Percentiles rank a stretch among this genome's conserved stretches.
These are phyloP conservation scores for Nicotiana undulata DNA, from an alignment of 257 asterid species.

Conservation along the genomic window DNA sequence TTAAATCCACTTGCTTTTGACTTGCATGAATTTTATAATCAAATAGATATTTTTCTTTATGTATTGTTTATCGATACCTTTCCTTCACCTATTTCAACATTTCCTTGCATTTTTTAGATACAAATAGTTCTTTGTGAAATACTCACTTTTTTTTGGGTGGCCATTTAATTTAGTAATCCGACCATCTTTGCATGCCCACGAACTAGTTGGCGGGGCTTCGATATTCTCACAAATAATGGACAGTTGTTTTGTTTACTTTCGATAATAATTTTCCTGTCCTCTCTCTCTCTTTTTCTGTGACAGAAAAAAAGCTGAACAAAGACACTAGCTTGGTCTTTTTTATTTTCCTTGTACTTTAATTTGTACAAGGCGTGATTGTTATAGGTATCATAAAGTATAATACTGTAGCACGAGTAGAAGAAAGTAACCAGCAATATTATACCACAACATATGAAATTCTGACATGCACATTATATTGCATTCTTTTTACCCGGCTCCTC, in stretches of 20 bases:
- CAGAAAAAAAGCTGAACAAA: neutral
- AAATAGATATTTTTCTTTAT: neutral
- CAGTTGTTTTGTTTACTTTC: neutral
- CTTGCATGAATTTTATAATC: neutral
- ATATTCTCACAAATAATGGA: neutral
- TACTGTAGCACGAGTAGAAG: neutral
- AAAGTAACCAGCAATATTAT: slow-evolving; percentile 2
- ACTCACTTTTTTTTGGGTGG: neutral
- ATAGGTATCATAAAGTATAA: neutral
- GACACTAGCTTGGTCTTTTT: neutral
- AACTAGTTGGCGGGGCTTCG: neutral
- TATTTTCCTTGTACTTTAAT: slow-evolving; percentile 4
- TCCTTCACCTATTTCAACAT: neutral
- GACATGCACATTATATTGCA: neutral
- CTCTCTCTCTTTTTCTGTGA: neutral
- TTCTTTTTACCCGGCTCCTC: slow-evolving; percentile 5
- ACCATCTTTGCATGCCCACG: neutral
- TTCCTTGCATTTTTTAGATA: neutral
- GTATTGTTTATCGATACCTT: neutral
- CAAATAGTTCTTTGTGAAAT: neutral
- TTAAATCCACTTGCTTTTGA: neutral
- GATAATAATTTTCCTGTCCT: neutral
- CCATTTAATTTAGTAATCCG: neutral
- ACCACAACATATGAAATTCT: neutral
- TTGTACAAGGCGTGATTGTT: slow-evolving; percentile 2